Base-by-base conservation (phyloP, 805 yeast genomes). In the Candida fluviatilis region DNA sequence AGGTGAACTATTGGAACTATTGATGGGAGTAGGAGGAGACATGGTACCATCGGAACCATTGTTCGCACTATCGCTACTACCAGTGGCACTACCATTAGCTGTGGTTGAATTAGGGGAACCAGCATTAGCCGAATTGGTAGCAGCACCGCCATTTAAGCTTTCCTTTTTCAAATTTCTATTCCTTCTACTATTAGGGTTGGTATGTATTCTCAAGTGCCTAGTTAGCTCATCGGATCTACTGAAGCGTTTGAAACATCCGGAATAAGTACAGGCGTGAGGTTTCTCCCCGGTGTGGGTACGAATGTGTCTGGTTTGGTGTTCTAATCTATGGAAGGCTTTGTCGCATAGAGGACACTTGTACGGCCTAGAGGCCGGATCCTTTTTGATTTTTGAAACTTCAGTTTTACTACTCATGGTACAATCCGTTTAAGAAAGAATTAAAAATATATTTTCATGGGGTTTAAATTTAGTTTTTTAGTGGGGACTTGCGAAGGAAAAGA, bases 261-360 rank as follows among this genome's bases (percentile, higher is more conserved):
- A 89, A 49, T 75, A 87, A 14, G 80, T 75, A 61, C 96, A 88
- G 35, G 78, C 80, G 55, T 85, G 93, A 2, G 96, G 95, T 57
- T 87, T 85, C 58, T 88, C 95, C 35, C 96, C 96, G 0, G 96
- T 88, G 63, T 88, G 96, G 7, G 95, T 88, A 41, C 96, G 71
- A 49, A 89, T 83, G 58, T 88, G 96, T 48, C 96, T 74, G 10
- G 95, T 88, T 56, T 86, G 95, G 59, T 88, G 96, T 59, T 88
- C 96, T 34, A 88, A 66, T 43, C 96, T 73, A 58, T 86, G 91
- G 58, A 88, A 88, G 7, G 95, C 87, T 64, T 87, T 85, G 36
- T 78, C 80, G 60, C 96, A 88, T 51, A 84, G 69, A 15, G 90
- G 82, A 54, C 96, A 88, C 51, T 80, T 79, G 69, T 84, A 89